A percentile compares a stretch with the other conserved stretches of the same genome.
Evolutionary conservation across 805 yeast species (phyloP).

Genomic region (Barnettozyma sp.): DNA sequence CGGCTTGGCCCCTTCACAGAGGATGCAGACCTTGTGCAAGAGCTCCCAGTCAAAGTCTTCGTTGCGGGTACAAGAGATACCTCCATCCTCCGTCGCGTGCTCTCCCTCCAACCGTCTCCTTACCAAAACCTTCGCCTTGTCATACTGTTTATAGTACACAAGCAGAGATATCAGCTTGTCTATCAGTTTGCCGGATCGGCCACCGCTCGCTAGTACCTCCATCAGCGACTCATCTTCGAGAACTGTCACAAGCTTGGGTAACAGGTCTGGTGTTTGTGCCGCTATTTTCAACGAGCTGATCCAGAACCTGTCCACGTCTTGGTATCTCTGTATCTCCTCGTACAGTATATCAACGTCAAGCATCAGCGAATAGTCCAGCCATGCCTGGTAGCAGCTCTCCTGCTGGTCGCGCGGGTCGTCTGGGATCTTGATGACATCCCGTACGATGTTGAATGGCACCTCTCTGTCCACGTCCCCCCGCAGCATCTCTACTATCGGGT

Average conservation of each 20-base stretch:
- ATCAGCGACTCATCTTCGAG: constrained; percentile 2
- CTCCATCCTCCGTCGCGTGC: no score
- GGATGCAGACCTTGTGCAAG: constrained; percentile 11
- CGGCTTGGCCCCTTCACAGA: constrained; percentile 5
- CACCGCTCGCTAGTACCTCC: constrained; percentile 4
- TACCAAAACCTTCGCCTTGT: constrained; percentile 9
- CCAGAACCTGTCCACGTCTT: constrained; percentile 12
- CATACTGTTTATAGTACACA: constrained; percentile 15
- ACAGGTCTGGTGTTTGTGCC: constrained; percentile 12
- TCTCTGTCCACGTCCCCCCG: constrained; percentile 11
- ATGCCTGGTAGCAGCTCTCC: constrained; percentile 12
- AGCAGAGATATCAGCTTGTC: constrained; percentile 13
- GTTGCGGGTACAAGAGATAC: no score
- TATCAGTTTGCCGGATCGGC: constrained; percentile 8
- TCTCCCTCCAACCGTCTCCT: constrained; percentile 2
- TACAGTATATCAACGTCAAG: constrained; percentile 7
- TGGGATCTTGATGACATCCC: constrained; percentile 18
- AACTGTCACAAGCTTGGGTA: constrained; percentile 10
- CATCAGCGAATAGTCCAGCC: constrained; percentile 13
- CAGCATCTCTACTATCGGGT: constrained; percentile 8
- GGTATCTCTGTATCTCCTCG: background rate
- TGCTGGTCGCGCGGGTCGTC: constrained; percentile 1
- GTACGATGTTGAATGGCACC: constrained; percentile 20
- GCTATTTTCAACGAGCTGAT: constrained; percentile 12
- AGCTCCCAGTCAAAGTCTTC: constrained; percentile 13